phyloP scores from a whole-genome alignment of 2,329 filamentous ascomycete genomes.

The Davidsoniella neocaledoniae region DNA sequence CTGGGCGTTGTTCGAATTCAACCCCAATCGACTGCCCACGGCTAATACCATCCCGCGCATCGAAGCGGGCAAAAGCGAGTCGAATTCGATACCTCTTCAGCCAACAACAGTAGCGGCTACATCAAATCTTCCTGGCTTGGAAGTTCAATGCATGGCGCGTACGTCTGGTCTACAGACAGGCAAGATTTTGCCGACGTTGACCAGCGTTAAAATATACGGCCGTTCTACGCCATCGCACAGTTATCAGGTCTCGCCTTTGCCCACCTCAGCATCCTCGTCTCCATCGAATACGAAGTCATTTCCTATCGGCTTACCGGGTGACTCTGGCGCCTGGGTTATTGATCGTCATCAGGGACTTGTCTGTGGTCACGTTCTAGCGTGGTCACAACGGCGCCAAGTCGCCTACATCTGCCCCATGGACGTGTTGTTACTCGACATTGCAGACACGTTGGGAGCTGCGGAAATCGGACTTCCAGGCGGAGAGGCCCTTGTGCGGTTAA shows the following conservation, averaged over 20 bases:
- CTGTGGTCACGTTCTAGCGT: constrained; percentile 81
- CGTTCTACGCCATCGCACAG: constrained; percentile 64
- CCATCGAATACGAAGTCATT: constrained; percentile 11
- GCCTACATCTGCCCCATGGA: constrained; percentile 97
- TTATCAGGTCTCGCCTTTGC: constrained; percentile 32
- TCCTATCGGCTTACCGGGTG: constrained; percentile 57
- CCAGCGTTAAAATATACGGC: constrained; percentile 74
- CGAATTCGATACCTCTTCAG: constrained; percentile 22
- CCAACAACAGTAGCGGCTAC: constrained; percentile 43
- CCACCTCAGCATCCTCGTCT: constrained; percentile 11
- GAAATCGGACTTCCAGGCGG: constrained; percentile 56
- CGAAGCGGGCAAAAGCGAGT: constrained; percentile 10
- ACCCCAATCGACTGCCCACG: constrained; percentile 50
- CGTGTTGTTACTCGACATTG: constrained; percentile 70
- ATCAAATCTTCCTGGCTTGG: constrained; percentile 49
- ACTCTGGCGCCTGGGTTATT: constrained; percentile 86
- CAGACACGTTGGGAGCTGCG: constrained; percentile 53
- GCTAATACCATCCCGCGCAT: constrained; percentile 49
- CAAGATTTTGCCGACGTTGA: constrained; percentile 59
- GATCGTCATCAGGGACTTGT: constrained; percentile 63
- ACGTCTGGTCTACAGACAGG: constrained; percentile 73
- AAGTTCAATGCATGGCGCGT: constrained; percentile 76
- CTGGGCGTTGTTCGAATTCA: constrained; percentile 79
- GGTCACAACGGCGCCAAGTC: constrained; percentile 61
- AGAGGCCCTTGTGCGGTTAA: constrained; percentile 23